A percentile compares a stretch with the other conserved stretches of the same genome.
phyloP scores from a whole-genome alignment of 371 early-diverging fungal genomes.

The Actinomucor elegans region DNA sequence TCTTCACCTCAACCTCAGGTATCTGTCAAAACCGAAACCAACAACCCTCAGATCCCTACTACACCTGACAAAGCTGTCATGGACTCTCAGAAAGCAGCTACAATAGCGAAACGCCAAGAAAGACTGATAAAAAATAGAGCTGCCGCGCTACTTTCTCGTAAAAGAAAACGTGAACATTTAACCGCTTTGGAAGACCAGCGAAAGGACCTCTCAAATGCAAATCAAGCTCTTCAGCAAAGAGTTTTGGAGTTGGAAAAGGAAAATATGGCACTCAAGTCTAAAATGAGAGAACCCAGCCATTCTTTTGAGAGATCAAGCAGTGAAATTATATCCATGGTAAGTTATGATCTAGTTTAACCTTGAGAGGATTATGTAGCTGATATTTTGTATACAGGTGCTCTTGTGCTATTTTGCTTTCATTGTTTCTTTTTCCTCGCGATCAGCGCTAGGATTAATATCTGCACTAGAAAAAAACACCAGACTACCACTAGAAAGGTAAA shows the following conservation, averaged over 20 bases:
- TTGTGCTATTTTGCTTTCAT: background rate
- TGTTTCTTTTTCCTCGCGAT: background rate
- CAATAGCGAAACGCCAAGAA: slow-evolving; percentile 73
- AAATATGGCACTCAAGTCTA: slow-evolving; percentile 15
- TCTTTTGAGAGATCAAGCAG: background rate
- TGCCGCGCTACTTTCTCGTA: slow-evolving; percentile 85
- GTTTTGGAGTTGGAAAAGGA: slow-evolving; percentile 40
- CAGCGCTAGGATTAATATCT: background rate
- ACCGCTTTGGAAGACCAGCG: slow-evolving; percentile 61
- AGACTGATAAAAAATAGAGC: slow-evolving; percentile 89
- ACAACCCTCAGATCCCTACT: background rate
- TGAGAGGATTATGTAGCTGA: background rate
- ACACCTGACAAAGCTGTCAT: background rate
- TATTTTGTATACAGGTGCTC: background rate
- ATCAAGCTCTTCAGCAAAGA: slow-evolving; percentile 25
- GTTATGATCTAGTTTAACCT: background rate
- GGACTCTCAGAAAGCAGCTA: slow-evolving; percentile 19
- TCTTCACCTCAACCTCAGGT: background rate
- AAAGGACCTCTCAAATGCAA: slow-evolving; percentile 16
- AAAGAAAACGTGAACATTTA: slow-evolving; percentile 85
- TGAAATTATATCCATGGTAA: background rate
- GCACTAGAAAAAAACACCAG: no score
- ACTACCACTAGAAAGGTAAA: no score
- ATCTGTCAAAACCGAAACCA: background rate
- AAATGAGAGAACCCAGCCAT: slow-evolving; percentile 6